Percentiles rank a stretch among this genome's conserved stretches.
Evolutionary conservation across 2,329 filamentous ascomycete genomes (phyloP).

Genomic region (Thelonectria discophora): DNA sequence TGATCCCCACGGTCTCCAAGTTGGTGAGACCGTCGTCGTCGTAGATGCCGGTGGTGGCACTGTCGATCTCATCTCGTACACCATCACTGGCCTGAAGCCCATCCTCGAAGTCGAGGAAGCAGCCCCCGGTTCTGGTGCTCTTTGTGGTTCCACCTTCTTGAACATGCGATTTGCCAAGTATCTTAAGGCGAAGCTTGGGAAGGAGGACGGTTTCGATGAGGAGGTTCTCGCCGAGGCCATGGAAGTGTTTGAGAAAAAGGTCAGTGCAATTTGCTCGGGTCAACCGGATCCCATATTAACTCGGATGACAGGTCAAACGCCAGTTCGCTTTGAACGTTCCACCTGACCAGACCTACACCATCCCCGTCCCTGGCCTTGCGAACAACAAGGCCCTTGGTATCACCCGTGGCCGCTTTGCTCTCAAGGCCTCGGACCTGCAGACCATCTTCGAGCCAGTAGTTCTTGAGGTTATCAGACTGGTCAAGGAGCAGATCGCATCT

Average conservation of each 20-base stretch:
- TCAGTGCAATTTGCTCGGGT: constrained; percentile 18
- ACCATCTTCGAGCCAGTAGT: constrained; percentile 57
- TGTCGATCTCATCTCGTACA: constrained; percentile 61
- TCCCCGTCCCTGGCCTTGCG: constrained; percentile 52
- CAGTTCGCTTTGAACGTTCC: constrained; percentile 45
- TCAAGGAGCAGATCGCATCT: constrained; percentile 54
- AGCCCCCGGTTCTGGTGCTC: constrained; percentile 54
- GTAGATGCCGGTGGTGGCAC: constrained; percentile 63
- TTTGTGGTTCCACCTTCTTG: constrained; percentile 58
- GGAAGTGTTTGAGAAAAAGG: constrained; percentile 53
- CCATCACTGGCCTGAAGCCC: constrained; percentile 53
- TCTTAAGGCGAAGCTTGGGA: constrained; percentile 51
- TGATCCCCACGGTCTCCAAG: constrained; percentile 49
- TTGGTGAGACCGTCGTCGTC: constrained; percentile 59
- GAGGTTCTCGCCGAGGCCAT: constrained; percentile 51
- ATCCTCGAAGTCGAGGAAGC: constrained; percentile 56
- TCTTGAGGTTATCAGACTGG: constrained; percentile 52
- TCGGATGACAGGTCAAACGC: constrained; percentile 46
- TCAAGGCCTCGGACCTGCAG: constrained; percentile 51
- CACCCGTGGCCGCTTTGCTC: constrained; percentile 47
- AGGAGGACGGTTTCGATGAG: constrained; percentile 51
- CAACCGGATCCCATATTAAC: constrained; percentile 15
- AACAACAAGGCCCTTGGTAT: constrained; percentile 51
- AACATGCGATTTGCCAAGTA: constrained; percentile 56
- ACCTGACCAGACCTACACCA: constrained; percentile 47